These are phyloP conservation scores for Curvularia lunata DNA, from an alignment of 2,329 filamentous ascomycete genomes.

Conservation along the genomic window DNA sequence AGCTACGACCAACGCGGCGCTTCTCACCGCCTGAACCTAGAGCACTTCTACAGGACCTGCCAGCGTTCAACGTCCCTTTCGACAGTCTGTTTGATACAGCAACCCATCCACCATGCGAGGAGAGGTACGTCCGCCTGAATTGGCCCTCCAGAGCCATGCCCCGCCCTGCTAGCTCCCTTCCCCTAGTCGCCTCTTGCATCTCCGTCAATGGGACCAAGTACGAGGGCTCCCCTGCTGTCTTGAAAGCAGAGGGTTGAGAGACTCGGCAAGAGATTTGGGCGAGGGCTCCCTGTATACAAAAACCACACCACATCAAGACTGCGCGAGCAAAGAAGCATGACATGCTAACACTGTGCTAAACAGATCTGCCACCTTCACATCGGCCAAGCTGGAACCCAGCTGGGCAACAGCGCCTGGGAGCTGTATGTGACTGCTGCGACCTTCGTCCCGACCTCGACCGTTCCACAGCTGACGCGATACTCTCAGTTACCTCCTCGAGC, in stretches of 20 bases:
- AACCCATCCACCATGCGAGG: constrained; percentile 48
- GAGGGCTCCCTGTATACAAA: neutral
- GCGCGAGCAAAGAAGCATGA: neutral
- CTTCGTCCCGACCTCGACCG: constrained; percentile 16
- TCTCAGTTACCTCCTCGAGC: constrained; percentile 73
- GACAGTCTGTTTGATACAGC: constrained; percentile 47
- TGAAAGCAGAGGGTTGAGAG: neutral
- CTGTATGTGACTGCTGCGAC: constrained; percentile 61
- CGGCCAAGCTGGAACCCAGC: constrained; percentile 75
- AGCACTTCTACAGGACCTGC: constrained; percentile 19
- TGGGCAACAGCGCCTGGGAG: constrained; percentile 78
- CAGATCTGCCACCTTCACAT: constrained; percentile 72
- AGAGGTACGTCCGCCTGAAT: constrained; percentile 44
- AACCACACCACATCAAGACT: neutral
- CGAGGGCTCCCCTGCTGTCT: neutral
- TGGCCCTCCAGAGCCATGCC: constrained; percentile 1
- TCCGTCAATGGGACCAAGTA: constrained; percentile 5
- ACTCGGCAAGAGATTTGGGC: neutral
- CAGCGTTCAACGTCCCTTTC: constrained; percentile 21
- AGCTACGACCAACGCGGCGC: constrained; percentile 27
- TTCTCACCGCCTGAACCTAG: constrained; percentile 25
- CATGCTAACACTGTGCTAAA: constrained; percentile 24
- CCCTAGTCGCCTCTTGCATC: constrained; percentile 15
- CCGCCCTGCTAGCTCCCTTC: neutral
- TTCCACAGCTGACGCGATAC: constrained; percentile 23